Evolutionary conservation across 768 basidiomycete species (phyloP).

Genomic region (Mycena galopus): DNA sequence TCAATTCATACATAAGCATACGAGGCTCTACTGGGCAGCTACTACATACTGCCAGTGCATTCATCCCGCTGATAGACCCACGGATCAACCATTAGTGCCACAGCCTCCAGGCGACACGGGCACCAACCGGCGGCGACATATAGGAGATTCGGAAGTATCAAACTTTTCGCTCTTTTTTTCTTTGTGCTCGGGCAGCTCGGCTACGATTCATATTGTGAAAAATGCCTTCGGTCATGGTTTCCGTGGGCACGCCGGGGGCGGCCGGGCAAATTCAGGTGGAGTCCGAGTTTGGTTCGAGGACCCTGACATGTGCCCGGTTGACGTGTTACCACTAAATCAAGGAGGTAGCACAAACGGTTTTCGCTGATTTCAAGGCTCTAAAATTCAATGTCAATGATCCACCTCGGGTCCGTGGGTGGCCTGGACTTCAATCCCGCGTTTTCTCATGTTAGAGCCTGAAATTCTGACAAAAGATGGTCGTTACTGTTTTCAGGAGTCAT

Average conservation of each 20-base stretch:
- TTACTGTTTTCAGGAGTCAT: slow-evolving; percentile 5
- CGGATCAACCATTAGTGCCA: slow-evolving; percentile 10
- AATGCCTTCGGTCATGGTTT: not conserved
- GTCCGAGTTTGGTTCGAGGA: not conserved
- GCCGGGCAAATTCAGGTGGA: too few relatives aligned
- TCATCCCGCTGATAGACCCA: not conserved
- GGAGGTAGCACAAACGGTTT: not conserved
- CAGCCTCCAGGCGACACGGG: slow-evolving; percentile 19
- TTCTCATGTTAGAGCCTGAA: not conserved
- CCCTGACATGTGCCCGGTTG: not conserved
- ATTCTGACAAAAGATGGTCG: slow-evolving; percentile 12
- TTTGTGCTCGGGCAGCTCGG: too few relatives aligned
- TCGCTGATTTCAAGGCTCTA: not conserved
- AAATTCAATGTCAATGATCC: too few relatives aligned
- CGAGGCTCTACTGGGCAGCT: too few relatives aligned
- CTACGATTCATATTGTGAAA: not conserved
- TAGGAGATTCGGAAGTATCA: slow-evolving; percentile 15
- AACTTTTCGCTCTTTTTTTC: not conserved
- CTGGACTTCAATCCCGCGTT: not conserved
- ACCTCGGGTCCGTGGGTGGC: slow-evolving; percentile 8
- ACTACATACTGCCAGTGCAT: too few relatives aligned
- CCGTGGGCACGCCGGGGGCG: not conserved
- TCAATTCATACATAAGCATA: too few relatives aligned
- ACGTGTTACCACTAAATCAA: not conserved
- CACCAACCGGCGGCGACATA: not conserved